Conservation (phyloP, 1,284 basidiomycete species). For the Veloporphyrellus conicus region DNA sequence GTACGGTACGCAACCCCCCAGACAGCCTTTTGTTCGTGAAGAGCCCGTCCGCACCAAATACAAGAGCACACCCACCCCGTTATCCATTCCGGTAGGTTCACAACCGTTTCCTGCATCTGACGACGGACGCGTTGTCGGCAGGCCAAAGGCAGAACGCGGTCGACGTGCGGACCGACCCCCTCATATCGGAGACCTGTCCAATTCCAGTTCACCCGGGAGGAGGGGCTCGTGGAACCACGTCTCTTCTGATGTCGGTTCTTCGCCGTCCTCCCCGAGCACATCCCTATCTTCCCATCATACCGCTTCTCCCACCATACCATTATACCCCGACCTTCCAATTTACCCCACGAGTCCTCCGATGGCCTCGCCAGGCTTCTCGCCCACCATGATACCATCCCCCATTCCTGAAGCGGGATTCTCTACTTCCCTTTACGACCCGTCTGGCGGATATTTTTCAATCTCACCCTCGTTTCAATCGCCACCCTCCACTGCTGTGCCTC, state of each 20-base stretch:
- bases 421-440: conserved; percentile 10
- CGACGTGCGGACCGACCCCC: conserved; percentile 21
- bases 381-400: conserved; percentile 12
- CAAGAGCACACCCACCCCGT: conserved; percentile 30
- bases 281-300: conserved; percentile 21
- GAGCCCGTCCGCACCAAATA: conserved; percentile 36
- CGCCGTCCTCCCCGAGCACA: conserved; percentile 25
- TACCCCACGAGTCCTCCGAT: conserved; percentile 17
- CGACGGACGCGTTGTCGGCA: conserved; percentile 19
- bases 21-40: conserved; percentile 51
- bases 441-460: conserved; percentile 16
- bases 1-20: conserved; percentile 47
- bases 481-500: conserved; percentile 11
- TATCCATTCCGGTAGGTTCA: conserved; percentile 33
- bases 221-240: conserved; percentile 24
- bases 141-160: conserved; percentile 26
- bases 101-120: conserved; percentile 25
- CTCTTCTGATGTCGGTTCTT: conserved; percentile 24
- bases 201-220: conserved; percentile 19
- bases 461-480: conserved; percentile 16
- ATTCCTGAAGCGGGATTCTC: conserved; percentile 17
- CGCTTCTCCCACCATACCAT: conserved; percentile 23
- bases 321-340: conserved; percentile 23
- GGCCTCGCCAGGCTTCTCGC: conserved; percentile 12
- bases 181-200: conserved; percentile 17